phyloP scores from a whole-genome alignment of 2,329 filamentous ascomycete genomes.

The Venturia nashicola region DNA sequence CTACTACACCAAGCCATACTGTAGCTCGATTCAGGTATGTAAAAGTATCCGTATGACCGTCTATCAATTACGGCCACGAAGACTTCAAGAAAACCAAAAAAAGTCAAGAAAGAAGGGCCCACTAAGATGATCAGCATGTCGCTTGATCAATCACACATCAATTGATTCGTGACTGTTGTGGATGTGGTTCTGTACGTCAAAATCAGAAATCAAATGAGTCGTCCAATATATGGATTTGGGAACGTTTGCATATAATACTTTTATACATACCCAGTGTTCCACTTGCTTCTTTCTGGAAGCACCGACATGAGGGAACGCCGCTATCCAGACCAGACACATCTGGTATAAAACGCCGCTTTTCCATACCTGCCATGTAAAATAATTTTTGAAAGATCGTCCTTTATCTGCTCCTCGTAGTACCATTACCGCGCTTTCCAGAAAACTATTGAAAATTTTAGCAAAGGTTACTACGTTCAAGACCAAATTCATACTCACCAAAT shows the following conservation, averaged over 20 bases:
- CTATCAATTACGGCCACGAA: no score
- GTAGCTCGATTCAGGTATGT: no score
- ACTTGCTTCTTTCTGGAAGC: background rate
- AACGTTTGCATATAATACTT: no score
- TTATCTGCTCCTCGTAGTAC: slow-evolving; percentile 58
- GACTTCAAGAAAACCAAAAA: no score
- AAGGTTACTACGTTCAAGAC: slow-evolving; percentile 9
- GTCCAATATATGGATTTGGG: background rate
- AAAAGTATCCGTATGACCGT: no score
- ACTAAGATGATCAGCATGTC: no score
- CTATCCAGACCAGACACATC: background rate
- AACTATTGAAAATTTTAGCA: slow-evolving; percentile 42
- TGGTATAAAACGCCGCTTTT: background rate
- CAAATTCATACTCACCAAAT: slow-evolving; percentile 55
- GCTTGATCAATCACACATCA: no score
- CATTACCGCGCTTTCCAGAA: slow-evolving; percentile 84
- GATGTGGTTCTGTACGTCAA: no score
- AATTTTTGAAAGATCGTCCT: background rate
- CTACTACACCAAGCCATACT: no score
- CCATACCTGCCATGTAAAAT: background rate
- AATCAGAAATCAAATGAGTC: no score
- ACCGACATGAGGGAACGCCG: background rate
- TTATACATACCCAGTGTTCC: background rate
- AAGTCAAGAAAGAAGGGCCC: no score
- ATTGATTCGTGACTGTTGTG: no score